Base-by-base conservation (phyloP, 805 yeast genomes). In the Sungouiella thailandica region DNA sequence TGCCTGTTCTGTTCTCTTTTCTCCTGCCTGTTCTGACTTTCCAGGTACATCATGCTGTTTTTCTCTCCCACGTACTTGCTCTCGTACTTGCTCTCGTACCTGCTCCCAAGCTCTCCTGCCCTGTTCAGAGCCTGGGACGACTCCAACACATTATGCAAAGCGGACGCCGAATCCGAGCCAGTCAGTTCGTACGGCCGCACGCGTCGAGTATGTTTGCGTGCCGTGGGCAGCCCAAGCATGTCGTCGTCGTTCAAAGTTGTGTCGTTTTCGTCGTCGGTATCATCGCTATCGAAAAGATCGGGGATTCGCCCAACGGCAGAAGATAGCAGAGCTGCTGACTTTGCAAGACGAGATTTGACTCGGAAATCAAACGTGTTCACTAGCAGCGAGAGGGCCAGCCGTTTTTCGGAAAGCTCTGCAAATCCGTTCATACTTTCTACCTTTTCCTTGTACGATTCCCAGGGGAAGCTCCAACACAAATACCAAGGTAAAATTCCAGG, bases 191-290 rank as follows among this genome's bases (percentile, higher is more conserved):
- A 17, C 15, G 11, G 13, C 20, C 29, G 24, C 8, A 13, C 18
- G 12, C 25, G 20, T 31, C 25, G 15, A 9, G 17, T 25, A 23
- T 12, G 12, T 17, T 33, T 31, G 65, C 39, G 23, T 20, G 34
- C 14, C n/a, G n/a, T 39, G 27, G 43, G 46, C 14, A 44, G 42
- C 25, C 35, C 35, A 26, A 42, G 40, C 39, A 36, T 35, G 17
- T 47, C 53, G 17, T 41, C 42, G 36, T 49, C 49, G 32, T 40
- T 38, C 12, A 39, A 25, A 20, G 46, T 41, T n/a, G 46, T 35
- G 25, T 50, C 47, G 35, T 44, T 41, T 12, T 36, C 46, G 16
- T 40, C 41, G 18, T 41, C 40, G 10, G 44, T 40, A 10, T 42
- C 43, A 29, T 39, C 43, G 32, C 39, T 31, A 16, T 38, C 35